Evolutionary conservation across 257 asterid species (phyloP).

Genomic region (Solanum peruvianum): DNA sequence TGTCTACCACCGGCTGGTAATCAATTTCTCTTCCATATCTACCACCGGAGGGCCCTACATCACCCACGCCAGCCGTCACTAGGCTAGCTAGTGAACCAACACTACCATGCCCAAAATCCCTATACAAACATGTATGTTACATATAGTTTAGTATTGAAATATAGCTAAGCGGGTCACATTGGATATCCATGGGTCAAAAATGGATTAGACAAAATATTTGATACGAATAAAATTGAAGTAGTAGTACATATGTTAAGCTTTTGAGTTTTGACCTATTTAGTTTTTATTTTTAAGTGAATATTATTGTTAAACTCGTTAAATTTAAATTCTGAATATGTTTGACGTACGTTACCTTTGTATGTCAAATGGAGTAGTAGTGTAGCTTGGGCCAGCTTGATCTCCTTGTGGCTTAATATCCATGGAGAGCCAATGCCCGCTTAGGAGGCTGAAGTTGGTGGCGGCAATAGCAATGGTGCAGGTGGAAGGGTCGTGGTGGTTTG

Average conservation of each 20-base stretch:
- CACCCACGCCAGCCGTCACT: not conserved
- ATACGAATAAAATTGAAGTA: not conserved
- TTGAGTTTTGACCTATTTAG: not conserved
- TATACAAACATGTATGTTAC: not conserved
- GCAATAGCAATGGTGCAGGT: not conserved
- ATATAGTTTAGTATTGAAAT: not conserved
- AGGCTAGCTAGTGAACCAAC: not conserved
- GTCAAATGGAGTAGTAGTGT: not conserved
- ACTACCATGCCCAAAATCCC: not conserved
- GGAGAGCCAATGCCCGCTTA: constrained; percentile 42
- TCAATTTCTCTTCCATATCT: constrained; percentile 12
- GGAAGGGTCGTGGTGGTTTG: constrained; percentile 3
- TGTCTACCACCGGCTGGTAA: constrained; percentile 47
- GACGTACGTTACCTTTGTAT: not conserved
- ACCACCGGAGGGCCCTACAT: constrained; percentile 15
- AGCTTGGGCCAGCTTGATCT: not conserved
- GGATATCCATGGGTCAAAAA: not conserved
- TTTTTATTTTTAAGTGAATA: not conserved
- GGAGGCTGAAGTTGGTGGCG: constrained; percentile 5
- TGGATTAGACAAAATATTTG: not conserved
- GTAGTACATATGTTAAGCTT: not conserved
- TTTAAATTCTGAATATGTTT: not conserved
- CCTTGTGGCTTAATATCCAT: constrained; percentile 28
- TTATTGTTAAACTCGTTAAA: not conserved
- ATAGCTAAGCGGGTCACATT: not conserved